phyloP scores from a whole-genome alignment of 495 filamentous ascomycete species.

The Daldinia childiae region DNA sequence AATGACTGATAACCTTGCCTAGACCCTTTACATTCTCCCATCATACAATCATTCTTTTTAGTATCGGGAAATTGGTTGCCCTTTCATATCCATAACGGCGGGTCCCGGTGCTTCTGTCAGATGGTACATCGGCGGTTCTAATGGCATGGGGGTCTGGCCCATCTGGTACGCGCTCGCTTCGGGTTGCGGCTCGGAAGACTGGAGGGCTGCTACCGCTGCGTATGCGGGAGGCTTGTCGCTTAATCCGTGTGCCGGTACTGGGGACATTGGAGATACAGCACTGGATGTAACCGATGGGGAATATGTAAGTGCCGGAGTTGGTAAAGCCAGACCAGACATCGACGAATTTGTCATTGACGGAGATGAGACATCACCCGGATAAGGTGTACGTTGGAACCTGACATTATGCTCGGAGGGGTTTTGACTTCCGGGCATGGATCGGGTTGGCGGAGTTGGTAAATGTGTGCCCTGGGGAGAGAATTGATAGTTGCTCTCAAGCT shows the following conservation, averaged over 20 bases:
- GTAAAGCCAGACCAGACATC: slow-evolving; percentile 36
- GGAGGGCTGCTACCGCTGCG: slow-evolving; percentile 16
- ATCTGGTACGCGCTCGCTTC: slow-evolving; percentile 37
- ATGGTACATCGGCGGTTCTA: slow-evolving; percentile 27
- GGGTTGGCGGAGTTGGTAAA: background rate
- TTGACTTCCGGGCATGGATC: background rate
- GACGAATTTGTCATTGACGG: slow-evolving; percentile 30
- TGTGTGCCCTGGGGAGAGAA: slow-evolving; percentile 11
- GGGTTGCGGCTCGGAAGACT: slow-evolving; percentile 38
- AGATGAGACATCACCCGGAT: slow-evolving; percentile 21
- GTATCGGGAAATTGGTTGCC: slow-evolving; percentile 31
- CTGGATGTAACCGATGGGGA: slow-evolving; percentile 23
- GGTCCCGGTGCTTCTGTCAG: slow-evolving; percentile 4
- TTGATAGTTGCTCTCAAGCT: slow-evolving; percentile 30
- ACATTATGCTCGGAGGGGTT: slow-evolving; percentile 19
- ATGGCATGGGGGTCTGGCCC: slow-evolving; percentile 26
- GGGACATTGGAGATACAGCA: slow-evolving; percentile 10
- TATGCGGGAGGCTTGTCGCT: slow-evolving; percentile 35
- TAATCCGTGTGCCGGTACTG: slow-evolving; percentile 8
- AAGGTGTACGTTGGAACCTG: slow-evolving; percentile 24
- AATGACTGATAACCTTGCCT: slow-evolving; percentile 1
- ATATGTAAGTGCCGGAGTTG: slow-evolving; percentile 34
- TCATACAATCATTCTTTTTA: slow-evolving; percentile 1
- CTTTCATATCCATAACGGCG: slow-evolving; percentile 18
- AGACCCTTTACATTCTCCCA: background rate